phyloP scores from a whole-genome alignment of 495 filamentous ascomycete species.

The Penicillium steckii region DNA sequence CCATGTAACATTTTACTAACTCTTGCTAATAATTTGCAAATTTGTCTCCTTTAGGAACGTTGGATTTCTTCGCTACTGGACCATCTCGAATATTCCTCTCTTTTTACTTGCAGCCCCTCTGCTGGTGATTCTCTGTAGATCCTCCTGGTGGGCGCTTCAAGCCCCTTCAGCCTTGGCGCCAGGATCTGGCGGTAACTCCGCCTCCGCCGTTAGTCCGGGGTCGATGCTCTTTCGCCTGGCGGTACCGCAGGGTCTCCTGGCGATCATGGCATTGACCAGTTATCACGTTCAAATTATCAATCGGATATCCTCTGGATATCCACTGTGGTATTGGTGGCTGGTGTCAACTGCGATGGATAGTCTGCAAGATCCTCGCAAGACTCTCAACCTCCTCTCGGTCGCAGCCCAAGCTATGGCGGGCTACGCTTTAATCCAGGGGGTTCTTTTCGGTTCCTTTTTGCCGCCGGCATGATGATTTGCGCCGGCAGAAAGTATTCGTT shows the following conservation, averaged over 20 bases:
- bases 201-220: slow-evolving; percentile 31
- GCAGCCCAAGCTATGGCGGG: slow-evolving; percentile 68
- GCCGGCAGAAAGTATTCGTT: not conserved
- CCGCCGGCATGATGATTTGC: slow-evolving; percentile 66
- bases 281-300: slow-evolving; percentile 96
- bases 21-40: slow-evolving; percentile 1
- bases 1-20: too few relatives aligned
- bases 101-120: slow-evolving; percentile 83
- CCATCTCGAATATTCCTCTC: slow-evolving; percentile 76
- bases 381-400: slow-evolving; percentile 20
- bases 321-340: slow-evolving; percentile 86
- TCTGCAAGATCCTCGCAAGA: slow-evolving; percentile 16
- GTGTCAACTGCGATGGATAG: slow-evolving; percentile 39
- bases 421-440: slow-evolving; percentile 79
- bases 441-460: slow-evolving; percentile 86
- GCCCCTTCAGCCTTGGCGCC: slow-evolving; percentile 14
- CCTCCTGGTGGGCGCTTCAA: slow-evolving; percentile 52
- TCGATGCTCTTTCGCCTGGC: slow-evolving; percentile 58
- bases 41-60: slow-evolving; percentile 66
- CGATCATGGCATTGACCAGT: slow-evolving; percentile 65
- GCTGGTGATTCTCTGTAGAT: slow-evolving; percentile 63
- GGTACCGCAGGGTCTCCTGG: slow-evolving; percentile 69
- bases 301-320: slow-evolving; percentile 83
- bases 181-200: slow-evolving; percentile 13
- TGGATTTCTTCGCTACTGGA: slow-evolving; percentile 92